A percentile compares a stretch with the other conserved stretches of the same genome.
phyloP scores from a whole-genome alignment of 116 monocot genomes.

The Cymodocea nodosa region DNA sequence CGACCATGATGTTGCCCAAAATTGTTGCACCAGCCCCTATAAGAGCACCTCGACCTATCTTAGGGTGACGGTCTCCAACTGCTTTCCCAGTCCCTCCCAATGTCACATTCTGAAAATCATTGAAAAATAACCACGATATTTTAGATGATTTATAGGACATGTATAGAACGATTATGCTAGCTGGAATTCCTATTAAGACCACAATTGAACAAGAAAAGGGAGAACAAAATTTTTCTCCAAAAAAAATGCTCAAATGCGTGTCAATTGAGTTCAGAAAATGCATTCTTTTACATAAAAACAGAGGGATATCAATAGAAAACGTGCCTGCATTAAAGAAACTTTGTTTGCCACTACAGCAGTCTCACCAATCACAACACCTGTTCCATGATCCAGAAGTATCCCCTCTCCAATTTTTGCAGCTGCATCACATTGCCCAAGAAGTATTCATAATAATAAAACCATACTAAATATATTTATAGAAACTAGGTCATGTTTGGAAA shows the following conservation, averaged over 20 bases:
- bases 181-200: no score
- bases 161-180: not conserved
- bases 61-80: slow-evolving; percentile 77
- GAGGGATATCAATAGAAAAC: slow-evolving; percentile 1
- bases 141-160: not conserved
- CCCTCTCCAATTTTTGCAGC: slow-evolving; percentile 92
- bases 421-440: slow-evolving; percentile 6
- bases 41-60: slow-evolving; percentile 80
- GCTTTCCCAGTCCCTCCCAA: slow-evolving; percentile 83
- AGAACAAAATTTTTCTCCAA: no score
- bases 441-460: not conserved
- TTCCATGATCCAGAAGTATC: slow-evolving; percentile 86
- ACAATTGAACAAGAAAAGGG: no score
- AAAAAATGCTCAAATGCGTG: not conserved
- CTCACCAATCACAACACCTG: slow-evolving; percentile 85
- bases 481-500: no score
- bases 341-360: slow-evolving; percentile 73
- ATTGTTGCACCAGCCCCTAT: slow-evolving; percentile 85
- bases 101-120: slow-evolving; percentile 46
- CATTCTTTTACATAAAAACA: not conserved
- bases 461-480: not conserved
- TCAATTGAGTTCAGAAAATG: not conserved
- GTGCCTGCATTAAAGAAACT: slow-evolving; percentile 88
- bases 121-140: not conserved
- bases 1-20: slow-evolving; percentile 68